Evolutionary conservation across 2,329 filamentous ascomycete genomes (phyloP), one percentile per base, ranked within the genome.

Genomic region (Penicillium aurantiogriseum): DNA sequence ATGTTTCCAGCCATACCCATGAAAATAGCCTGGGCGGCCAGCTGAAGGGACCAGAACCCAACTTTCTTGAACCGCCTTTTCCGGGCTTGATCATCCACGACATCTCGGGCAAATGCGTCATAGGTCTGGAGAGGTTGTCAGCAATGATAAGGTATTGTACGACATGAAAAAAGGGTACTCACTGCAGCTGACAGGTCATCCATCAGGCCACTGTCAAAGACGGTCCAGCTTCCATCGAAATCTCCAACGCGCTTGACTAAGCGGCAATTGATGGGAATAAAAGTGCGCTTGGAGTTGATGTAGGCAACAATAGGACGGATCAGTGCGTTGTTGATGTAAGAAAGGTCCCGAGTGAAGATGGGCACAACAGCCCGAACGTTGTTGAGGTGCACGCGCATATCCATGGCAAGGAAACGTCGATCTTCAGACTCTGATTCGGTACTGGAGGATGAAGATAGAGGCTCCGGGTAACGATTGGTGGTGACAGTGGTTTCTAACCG

Each of bases 221-320:
- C 83, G 4, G 92, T 93, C 94, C 94, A 97, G 66, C 89, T 90
- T 35, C 94, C 94, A 73, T 97, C 91, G 69, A 99, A 99, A 72
- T 99, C 94, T 58, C 84, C 84, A 19, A 87, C 84, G 7, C 87
- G 86, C 79, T 99, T 99, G 63, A 97, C 91, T 48, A 99, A 90
- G 59, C 93, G 89, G 77, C 94, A 97, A 67, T 88, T 90, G 67
- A 99, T 91, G 27, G 94, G 94, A 43, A 99, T 97, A 70, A 96
- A 97, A 0, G 93, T 96, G 70, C 88, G 88, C 73, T 92, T 91
- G 42, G 91, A 90, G 76, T 99, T 99, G 76, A 99, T 97, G 74
- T 97, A 99, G 7, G 94, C 94, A 40, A 99, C 92, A 60, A 99
- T 99, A 17, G 94, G 94, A 5, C 94, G 87, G 36, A 97, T 91